Evolutionary conservation across 23 red algal genomes (phyloP).

Genomic region (Agarophyton chilense): DNA sequence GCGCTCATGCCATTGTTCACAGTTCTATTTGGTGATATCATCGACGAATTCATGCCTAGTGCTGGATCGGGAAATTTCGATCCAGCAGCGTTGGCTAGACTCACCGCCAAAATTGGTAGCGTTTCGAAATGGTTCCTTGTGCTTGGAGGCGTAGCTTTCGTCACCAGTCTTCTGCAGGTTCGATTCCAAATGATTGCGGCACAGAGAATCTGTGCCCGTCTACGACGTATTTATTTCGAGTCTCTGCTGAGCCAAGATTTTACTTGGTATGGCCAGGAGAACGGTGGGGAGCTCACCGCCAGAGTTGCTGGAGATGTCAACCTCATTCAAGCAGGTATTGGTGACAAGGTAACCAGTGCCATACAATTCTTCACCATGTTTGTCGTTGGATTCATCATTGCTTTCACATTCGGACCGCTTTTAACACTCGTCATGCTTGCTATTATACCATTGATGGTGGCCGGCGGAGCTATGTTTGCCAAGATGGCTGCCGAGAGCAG

Average conservation of each 20-base stretch:
- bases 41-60: conserved; percentile 54
- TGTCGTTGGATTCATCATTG: conserved; percentile 79
- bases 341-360: conserved; percentile 70
- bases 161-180: conserved; percentile 73
- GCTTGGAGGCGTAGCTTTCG: conserved; percentile 76
- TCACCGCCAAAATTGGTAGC: conserved; percentile 62
- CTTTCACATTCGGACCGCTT: conserved; percentile 79
- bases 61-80: no score
- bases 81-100: not conserved
- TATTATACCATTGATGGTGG: conserved; percentile 73
- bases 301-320: conserved; percentile 81
- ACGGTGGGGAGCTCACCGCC: conserved; percentile 79
- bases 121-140: conserved; percentile 83
- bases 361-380: conserved; percentile 79
- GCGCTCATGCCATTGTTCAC: conserved; percentile 85
- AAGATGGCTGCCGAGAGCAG: conserved; percentile 75
- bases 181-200: conserved; percentile 70
- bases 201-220: conserved; percentile 58
- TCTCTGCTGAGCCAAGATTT: conserved; percentile 83
- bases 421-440: conserved; percentile 86
- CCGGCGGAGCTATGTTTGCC: conserved; percentile 77
- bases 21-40: conserved; percentile 93
- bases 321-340: conserved; percentile 73
- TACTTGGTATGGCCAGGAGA: conserved; percentile 60
- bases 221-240: conserved; percentile 76